These are phyloP conservation scores for Aspergillus cavernicola DNA, from an alignment of 495 filamentous ascomycete species.

Conservation along the genomic window DNA sequence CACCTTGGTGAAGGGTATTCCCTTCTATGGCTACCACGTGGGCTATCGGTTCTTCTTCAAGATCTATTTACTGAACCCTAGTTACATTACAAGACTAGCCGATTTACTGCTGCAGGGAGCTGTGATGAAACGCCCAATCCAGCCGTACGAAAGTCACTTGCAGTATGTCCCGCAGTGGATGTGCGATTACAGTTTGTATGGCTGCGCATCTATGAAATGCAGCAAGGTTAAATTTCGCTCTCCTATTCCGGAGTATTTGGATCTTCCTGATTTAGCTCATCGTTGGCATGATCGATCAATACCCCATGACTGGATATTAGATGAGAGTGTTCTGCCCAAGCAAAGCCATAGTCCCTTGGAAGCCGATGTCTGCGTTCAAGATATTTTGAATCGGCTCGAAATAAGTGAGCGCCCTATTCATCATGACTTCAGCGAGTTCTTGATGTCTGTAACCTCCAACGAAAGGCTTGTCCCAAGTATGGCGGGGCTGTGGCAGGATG, in stretches of 20 bases:
- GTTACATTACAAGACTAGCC: constrained; percentile 73
- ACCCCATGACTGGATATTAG: constrained; percentile 46
- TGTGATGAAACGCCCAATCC: constrained; percentile 75
- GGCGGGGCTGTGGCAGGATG: constrained; percentile 90
- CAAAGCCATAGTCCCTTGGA: constrained; percentile 87
- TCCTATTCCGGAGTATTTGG: constrained; percentile 68
- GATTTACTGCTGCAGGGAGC: constrained; percentile 83
- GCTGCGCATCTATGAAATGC: constrained; percentile 81
- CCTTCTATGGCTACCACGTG: constrained; percentile 93
- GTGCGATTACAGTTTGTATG: constrained; percentile 95
- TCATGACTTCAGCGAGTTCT: constrained; percentile 78
- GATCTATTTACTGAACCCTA: constrained; percentile 85
- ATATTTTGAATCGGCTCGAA: constrained; percentile 80
- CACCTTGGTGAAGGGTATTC: constrained; percentile 85
- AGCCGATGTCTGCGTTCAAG: constrained; percentile 80
- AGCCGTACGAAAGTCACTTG: constrained; percentile 91
- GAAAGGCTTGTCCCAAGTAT: constrained; percentile 88
- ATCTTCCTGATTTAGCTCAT: constrained; percentile 53
- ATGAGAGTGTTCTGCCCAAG: constrained; percentile 60
- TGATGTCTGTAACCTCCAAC: constrained; percentile 59
- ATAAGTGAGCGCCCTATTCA: constrained; percentile 72
- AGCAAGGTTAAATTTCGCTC: constrained; percentile 64
- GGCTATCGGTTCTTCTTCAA: constrained; percentile 91
- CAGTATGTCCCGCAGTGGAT: constrained; percentile 94
- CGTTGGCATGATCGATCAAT: constrained; percentile 80